phyloP scores from a whole-genome alignment of 768 basidiomycete genomes.

The Lactifluus subvellereus region DNA sequence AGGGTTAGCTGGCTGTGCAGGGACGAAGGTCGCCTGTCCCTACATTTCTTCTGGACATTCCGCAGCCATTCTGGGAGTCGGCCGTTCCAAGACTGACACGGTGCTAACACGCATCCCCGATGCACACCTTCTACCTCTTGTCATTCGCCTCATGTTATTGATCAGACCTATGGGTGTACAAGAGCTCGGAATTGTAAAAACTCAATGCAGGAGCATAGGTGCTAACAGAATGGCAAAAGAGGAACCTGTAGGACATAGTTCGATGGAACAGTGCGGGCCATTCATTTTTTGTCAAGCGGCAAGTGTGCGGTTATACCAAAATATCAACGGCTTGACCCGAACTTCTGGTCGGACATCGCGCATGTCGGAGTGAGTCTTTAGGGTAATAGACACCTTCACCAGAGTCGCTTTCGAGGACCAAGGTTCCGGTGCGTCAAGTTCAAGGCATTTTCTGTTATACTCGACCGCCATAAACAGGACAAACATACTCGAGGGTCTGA shows the following conservation, averaged over 20 bases:
- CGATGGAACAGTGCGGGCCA: conserved; percentile 2
- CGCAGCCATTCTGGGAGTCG: not conserved
- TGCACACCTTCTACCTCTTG: no score
- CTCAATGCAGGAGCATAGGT: not conserved
- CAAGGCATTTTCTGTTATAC: not conserved
- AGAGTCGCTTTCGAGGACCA: not conserved
- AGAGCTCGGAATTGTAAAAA: not conserved
- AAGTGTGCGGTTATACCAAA: conserved; percentile 15
- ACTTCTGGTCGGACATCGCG: conserved; percentile 3
- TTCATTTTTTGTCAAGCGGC: conserved; percentile 9
- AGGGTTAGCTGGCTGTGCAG: not conserved
- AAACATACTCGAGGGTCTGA: not conserved
- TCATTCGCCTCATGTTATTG: not conserved
- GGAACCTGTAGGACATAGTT: not conserved
- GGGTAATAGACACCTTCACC: conserved; percentile 6
- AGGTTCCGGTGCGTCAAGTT: not conserved
- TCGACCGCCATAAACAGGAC: not conserved
- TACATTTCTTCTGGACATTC: not conserved
- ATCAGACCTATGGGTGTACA: not conserved
- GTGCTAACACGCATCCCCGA: conserved; percentile 19
- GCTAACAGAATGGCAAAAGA: conserved; percentile 2
- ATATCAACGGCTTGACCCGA: conserved; percentile 3
- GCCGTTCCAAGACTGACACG: conserved; percentile 8
- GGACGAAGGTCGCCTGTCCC: not conserved
- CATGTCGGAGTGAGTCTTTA: not conserved